phyloP scores from a whole-genome alignment of 495 filamentous ascomycete genomes.

The Hypoxylon trugodes region DNA sequence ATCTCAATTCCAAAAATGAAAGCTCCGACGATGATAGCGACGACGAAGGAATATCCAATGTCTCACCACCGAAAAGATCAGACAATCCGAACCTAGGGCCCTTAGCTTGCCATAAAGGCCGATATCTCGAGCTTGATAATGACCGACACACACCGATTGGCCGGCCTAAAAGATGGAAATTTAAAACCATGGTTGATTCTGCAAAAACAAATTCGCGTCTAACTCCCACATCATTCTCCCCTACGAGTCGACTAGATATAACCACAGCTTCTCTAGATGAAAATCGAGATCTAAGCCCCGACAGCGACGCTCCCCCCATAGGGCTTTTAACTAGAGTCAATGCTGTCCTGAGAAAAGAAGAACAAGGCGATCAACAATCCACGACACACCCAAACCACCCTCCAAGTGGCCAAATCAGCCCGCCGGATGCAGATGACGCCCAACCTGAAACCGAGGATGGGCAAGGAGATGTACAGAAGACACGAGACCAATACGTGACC shows the following conservation, averaged over 20 bases:
- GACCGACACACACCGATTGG: slow-evolving; percentile 2
- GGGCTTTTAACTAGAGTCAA: slow-evolving; percentile 38
- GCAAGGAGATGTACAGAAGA: neutral
- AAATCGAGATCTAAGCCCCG: slow-evolving; percentile 10
- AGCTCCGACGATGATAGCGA: slow-evolving; percentile 28
- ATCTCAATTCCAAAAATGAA: slow-evolving; percentile 1
- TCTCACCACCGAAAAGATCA: slow-evolving; percentile 4
- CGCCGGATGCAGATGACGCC: neutral
- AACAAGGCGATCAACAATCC: neutral
- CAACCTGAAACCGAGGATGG: neutral
- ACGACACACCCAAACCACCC: neutral
- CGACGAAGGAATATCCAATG: slow-evolving; percentile 15
- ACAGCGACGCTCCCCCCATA: slow-evolving; percentile 15
- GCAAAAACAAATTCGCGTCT: neutral
- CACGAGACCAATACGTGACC: neutral
- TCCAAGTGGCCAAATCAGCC: neutral
- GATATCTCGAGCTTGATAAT: neutral
- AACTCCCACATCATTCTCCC: neutral
- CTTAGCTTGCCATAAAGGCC: slow-evolving; percentile 15
- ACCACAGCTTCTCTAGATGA: neutral
- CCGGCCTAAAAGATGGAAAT: slow-evolving; percentile 30
- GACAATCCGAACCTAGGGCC: neutral
- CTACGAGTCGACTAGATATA: neutral
- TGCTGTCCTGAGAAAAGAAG: slow-evolving; percentile 15
- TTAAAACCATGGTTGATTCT: slow-evolving; percentile 2